A percentile compares a stretch with the other conserved stretches of the same genome.
These are phyloP conservation scores for Tolypocladium sp. DNA, from an alignment of 2,329 filamentous ascomycete species.

Conservation along the genomic window DNA sequence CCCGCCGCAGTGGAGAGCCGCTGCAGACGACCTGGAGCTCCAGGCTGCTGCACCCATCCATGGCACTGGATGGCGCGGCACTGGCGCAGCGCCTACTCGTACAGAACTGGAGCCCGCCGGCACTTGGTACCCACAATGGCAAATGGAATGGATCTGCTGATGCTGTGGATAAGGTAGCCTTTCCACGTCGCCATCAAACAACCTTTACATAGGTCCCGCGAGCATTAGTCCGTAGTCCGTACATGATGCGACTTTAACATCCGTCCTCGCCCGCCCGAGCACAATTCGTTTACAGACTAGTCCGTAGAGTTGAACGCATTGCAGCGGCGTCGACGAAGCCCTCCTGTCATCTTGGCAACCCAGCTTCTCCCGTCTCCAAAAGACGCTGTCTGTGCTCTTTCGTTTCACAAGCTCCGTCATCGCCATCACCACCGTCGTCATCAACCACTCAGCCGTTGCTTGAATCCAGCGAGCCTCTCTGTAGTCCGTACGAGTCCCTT, in stretches of 20 bases:
- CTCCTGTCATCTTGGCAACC: not conserved
- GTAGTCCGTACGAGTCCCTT: not conserved
- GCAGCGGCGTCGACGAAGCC: not conserved
- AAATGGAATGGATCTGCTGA: not conserved
- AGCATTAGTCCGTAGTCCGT: too few species aligned
- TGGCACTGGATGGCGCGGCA: not conserved
- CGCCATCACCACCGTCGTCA: too few species aligned
- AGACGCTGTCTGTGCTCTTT: too few species aligned
- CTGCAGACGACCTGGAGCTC: not conserved
- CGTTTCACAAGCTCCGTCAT: too few species aligned
- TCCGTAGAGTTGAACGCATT: too few species aligned
- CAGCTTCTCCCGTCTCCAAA: not conserved
- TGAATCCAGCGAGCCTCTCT: too few species aligned
- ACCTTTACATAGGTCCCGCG: not conserved
- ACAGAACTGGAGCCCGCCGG: not conserved
- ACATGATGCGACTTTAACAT: not conserved
- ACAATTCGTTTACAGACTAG: not conserved
- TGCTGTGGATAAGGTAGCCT: not conserved
- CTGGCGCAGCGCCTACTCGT: too few species aligned
- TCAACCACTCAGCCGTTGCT: too few species aligned
- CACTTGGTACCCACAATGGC: not conserved
- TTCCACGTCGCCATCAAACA: not conserved
- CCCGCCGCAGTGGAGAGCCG: not conserved
- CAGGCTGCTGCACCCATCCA: not conserved
- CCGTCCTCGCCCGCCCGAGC: not conserved